phyloP scores from a whole-genome alignment of 139 green algal genomes.

The Coelastrella sp. region DNA sequence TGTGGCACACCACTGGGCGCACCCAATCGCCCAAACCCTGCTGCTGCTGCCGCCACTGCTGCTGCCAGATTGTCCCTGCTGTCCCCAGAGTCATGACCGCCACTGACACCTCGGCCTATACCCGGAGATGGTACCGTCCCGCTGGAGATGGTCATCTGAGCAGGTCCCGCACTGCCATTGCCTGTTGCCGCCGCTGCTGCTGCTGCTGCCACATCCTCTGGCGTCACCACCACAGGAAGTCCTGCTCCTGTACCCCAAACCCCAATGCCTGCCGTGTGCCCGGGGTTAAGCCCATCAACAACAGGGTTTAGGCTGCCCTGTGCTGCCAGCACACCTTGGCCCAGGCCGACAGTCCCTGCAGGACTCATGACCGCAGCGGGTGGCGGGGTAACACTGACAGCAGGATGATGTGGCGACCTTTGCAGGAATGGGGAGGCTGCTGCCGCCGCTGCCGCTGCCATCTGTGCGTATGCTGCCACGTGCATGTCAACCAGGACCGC shows the following conservation, averaged over 20 bases:
- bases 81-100: not conserved
- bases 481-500: not conserved
- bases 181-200: not conserved
- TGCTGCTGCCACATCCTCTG: slow-evolving; percentile 5
- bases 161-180: not conserved
- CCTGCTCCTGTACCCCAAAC: not conserved
- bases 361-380: not conserved
- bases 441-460: slow-evolving; percentile 9
- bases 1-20: not conserved
- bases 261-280: not conserved
- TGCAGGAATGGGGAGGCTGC: not conserved
- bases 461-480: not conserved
- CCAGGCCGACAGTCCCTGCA: not conserved
- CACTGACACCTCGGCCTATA: not conserved
- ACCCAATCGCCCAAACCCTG: no score
- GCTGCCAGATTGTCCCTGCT: not conserved
- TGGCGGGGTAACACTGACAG: not conserved
- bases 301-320: not conserved
- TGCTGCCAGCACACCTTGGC: not conserved
- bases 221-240: not conserved
- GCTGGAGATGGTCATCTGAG: not conserved
- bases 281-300: not conserved
- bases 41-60: not conserved
- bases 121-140: not conserved
- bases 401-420: not conserved